These are phyloP conservation scores for Exserohilum rostratum DNA, from an alignment of 2,329 filamentous ascomycete species.

Conservation along the genomic window DNA sequence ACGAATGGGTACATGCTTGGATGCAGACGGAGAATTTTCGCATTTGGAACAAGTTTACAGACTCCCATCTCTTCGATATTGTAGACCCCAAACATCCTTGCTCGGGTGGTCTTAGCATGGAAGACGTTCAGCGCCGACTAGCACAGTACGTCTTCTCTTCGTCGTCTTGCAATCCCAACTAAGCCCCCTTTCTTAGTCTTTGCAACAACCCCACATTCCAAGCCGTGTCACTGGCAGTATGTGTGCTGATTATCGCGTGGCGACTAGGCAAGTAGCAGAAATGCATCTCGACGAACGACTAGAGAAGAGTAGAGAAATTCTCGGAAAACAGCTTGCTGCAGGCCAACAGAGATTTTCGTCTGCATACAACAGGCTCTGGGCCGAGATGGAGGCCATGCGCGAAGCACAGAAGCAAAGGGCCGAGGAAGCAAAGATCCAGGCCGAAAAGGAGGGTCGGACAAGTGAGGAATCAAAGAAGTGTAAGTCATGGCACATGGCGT, in stretches of 20 bases:
- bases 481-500: constrained; percentile 6
- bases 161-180: constrained; percentile 28
- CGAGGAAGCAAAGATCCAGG: constrained; percentile 60
- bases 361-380: constrained; percentile 86
- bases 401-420: constrained; percentile 71
- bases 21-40: constrained; percentile 86
- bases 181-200: constrained; percentile 36
- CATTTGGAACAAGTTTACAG: constrained; percentile 75
- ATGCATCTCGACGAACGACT: constrained; percentile 92
- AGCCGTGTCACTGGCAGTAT: constrained; percentile 33
- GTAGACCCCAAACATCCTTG: constrained; percentile 92
- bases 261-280: constrained; percentile 77
- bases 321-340: constrained; percentile 87
- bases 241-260: constrained; percentile 47
- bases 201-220: constrained; percentile 39
- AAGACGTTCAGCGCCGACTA: constrained; percentile 89
- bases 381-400: constrained; percentile 83
- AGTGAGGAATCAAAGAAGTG: constrained; percentile 28
- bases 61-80: constrained; percentile 90
- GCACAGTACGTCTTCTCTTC: constrained; percentile 61
- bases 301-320: constrained; percentile 78
- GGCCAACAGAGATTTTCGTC: constrained; percentile 87
- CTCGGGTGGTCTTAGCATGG: constrained; percentile 88
- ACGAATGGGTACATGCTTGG: constrained; percentile 89
- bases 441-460: constrained; percentile 34